Evolutionary conservation across 164 flowering plant species (phyloP).

Genomic region (Dillenia suffruticosa): DNA sequence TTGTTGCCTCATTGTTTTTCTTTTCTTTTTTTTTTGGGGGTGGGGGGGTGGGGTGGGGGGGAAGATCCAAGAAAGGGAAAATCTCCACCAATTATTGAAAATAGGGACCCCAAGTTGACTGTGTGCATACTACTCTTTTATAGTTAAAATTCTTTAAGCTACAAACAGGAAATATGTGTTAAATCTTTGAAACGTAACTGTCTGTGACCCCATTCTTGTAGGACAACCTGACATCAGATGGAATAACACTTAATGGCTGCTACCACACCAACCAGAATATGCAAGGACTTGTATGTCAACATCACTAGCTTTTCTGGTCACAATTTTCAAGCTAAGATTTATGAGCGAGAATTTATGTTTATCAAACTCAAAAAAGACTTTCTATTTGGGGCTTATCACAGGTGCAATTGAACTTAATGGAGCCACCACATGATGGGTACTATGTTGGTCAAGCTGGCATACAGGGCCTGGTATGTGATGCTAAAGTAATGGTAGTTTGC

Average conservation of each 20-base stretch:
- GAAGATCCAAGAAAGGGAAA: too few relatives aligned
- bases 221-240: constrained; percentile 45
- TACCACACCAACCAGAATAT: constrained; percentile 55
- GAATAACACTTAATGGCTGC: constrained; percentile 38
- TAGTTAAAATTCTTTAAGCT: background rate
- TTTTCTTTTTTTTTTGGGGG: too few relatives aligned
- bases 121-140: too few relatives aligned
- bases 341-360: background rate
- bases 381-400: constrained; percentile 10
- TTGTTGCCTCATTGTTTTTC: too few relatives aligned
- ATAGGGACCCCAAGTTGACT: too few relatives aligned
- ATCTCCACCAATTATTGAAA: too few relatives aligned
- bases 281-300: constrained; percentile 46
- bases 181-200: background rate
- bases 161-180: background rate
- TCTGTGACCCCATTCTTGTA: constrained; percentile 12
- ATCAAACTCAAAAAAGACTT: background rate
- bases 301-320: background rate
- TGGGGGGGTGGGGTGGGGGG: too few relatives aligned
- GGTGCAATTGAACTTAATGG: constrained; percentile 66
- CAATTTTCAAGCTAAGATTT: background rate
- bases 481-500: background rate
- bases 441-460: constrained; percentile 51
- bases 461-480: constrained; percentile 56
- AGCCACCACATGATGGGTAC: constrained; percentile 62